Evolutionary conservation across 2,329 filamentous ascomycete genomes (phyloP).

Genomic region (Venturia nashicola): DNA sequence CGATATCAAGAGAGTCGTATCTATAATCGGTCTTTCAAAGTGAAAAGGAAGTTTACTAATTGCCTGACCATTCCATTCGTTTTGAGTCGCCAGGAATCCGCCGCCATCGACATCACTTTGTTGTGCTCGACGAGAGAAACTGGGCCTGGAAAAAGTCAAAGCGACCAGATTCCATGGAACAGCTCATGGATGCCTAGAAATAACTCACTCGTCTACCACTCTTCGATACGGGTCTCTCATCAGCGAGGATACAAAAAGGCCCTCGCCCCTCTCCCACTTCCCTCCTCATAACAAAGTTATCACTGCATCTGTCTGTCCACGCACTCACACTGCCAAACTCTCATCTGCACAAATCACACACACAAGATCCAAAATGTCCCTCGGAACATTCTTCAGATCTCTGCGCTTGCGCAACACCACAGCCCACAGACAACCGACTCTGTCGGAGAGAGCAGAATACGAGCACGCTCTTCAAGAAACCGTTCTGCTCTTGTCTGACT

Average conservation of each 20-base stretch:
- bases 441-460: neutral
- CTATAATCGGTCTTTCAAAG: too few species aligned
- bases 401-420: neutral
- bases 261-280: neutral
- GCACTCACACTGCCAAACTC: neutral
- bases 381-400: neutral
- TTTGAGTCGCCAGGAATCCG: too few species aligned
- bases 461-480: neutral
- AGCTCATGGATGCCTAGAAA: too few species aligned
- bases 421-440: neutral
- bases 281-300: neutral
- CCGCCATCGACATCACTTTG: too few species aligned
- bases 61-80: too few species aligned
- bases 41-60: too few species aligned
- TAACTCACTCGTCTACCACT: neutral
- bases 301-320: neutral
- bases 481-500: neutral
- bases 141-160: neutral
- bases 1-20: too few species aligned
- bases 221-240: neutral
- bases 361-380: neutral
- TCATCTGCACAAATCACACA: neutral
- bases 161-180: too few species aligned
- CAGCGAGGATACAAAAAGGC: neutral
- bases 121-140: too few species aligned